Percentiles rank a stretch among this genome's conserved stretches.
Conservation (phyloP, 2,329 filamentous ascomycete genomes). For the Microsporum ferrugineum region DNA sequence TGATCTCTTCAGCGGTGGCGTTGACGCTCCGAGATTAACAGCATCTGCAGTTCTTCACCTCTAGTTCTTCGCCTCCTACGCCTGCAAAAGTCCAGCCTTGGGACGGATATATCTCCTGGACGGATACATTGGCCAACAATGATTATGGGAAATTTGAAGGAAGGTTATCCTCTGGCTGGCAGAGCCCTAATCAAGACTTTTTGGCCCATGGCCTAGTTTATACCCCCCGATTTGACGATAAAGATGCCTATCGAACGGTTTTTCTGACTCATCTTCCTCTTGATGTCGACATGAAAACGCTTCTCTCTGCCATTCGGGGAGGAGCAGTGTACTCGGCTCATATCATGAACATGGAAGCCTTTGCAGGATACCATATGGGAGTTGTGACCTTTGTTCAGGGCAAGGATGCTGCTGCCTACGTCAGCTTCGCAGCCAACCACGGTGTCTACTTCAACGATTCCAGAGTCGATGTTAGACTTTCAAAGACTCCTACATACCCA, state of each 20-base stretch:
- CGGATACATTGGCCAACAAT: background rate
- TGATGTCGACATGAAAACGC: conserved; percentile 16
- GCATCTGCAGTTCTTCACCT: background rate
- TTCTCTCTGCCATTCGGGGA: conserved; percentile 19
- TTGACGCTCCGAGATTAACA: background rate
- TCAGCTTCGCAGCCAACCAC: conserved; percentile 11
- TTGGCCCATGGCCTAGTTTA: conserved; percentile 24
- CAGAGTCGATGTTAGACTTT: conserved; percentile 17
- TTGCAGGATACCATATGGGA: conserved; percentile 23
- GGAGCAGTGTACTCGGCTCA: conserved; percentile 22
- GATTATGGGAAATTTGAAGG: background rate
- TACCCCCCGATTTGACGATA: conserved; percentile 16
- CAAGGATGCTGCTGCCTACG: conserved; percentile 18
- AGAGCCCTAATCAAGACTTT: background rate
- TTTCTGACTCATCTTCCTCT: conserved; percentile 21
- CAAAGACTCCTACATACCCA: conserved; percentile 24
- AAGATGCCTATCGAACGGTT: conserved; percentile 23
- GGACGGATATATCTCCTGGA: conserved; percentile 14
- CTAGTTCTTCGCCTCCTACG: conserved; percentile 1
- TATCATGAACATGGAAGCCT: conserved; percentile 21
- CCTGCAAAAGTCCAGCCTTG: conserved; percentile 9
- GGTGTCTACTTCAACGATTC: conserved; percentile 16
- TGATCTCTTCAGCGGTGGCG: background rate
- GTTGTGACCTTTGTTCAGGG: conserved; percentile 23
- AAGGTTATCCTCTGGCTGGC: background rate